phyloP scores from a whole-genome alignment of 1,284 basidiomycete species.

The Ceratobasidium papillatum region DNA sequence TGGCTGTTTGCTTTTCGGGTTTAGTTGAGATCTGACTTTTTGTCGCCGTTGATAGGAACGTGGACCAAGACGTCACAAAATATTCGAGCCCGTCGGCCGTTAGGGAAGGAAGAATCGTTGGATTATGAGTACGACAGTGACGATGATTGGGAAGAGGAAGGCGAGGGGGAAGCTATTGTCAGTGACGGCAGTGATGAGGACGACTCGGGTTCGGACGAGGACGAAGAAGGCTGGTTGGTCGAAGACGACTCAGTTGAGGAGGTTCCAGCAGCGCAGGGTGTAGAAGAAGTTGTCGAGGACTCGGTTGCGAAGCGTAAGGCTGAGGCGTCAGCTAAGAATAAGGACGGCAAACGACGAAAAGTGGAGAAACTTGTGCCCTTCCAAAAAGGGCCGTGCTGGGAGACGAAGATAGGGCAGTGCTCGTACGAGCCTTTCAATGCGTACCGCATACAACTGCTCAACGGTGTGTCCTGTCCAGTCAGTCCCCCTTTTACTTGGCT shows the following conservation, averaged over 20 bases:
- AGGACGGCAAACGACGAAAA: slow-evolving; percentile 68
- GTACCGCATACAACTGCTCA: slow-evolving; percentile 78
- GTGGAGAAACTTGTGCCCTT: slow-evolving; percentile 79
- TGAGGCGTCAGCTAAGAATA: slow-evolving; percentile 43
- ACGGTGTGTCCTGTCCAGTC: slow-evolving; percentile 61
- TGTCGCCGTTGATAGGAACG: slow-evolving; percentile 56
- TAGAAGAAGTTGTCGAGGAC: slow-evolving; percentile 17
- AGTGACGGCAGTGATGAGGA: slow-evolving; percentile 40
- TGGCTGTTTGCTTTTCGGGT: slow-evolving; percentile 12
- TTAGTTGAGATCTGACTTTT: neutral
- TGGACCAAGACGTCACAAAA: slow-evolving; percentile 78
- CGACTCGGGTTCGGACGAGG: slow-evolving; percentile 40
- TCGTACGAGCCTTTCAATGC: slow-evolving; percentile 69
- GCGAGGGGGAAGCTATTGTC: slow-evolving; percentile 43
- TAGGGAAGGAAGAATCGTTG: slow-evolving; percentile 71
- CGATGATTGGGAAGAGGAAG: slow-evolving; percentile 46
- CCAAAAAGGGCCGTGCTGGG: slow-evolving; percentile 80
- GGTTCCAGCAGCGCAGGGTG: slow-evolving; percentile 11
- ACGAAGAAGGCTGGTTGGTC: slow-evolving; percentile 43
- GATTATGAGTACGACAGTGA: slow-evolving; percentile 72
- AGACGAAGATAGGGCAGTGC: slow-evolving; percentile 67
- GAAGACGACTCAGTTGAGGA: slow-evolving; percentile 44
- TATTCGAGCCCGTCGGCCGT: slow-evolving; percentile 78
- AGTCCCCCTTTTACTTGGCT: slow-evolving; percentile 5
- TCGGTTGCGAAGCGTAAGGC: slow-evolving; percentile 45